Evolutionary conservation across 345 rosid species (phyloP).

Genomic region (Salix purpurea): DNA sequence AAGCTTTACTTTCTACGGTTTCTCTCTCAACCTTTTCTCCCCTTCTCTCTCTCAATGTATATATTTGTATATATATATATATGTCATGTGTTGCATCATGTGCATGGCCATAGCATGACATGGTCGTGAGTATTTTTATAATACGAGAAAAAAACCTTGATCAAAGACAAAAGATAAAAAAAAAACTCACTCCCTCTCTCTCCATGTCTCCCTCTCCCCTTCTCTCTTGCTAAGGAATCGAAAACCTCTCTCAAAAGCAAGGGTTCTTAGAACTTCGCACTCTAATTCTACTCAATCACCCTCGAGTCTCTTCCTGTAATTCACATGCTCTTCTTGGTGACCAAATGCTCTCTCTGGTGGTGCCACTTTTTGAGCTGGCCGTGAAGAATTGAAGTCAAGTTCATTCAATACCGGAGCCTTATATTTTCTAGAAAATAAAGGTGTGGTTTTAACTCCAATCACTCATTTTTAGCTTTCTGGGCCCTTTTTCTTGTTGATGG

Average conservation of each 20-base stretch:
- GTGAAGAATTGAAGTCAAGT: conserved; percentile 37
- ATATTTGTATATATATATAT: conserved; percentile 15
- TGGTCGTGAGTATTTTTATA: conserved; percentile 39
- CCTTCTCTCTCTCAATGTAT: conserved; percentile 1
- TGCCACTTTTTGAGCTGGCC: conserved; percentile 35
- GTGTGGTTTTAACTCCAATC: conserved; percentile 25
- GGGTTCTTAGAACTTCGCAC: conserved; percentile 43
- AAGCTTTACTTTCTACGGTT: background rate
- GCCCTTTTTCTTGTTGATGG: conserved; percentile 16
- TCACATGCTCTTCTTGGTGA: conserved; percentile 18
- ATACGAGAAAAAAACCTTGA: conserved; percentile 35
- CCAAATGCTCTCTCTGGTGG: conserved; percentile 29
- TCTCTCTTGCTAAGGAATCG: conserved; percentile 42
- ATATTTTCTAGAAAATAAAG: conserved; percentile 17
- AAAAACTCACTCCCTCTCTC: conserved; percentile 7
- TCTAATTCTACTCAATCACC: conserved; percentile 37
- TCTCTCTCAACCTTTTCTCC: conserved; percentile 20
- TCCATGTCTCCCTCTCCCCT: background rate
- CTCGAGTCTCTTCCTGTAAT: conserved; percentile 31
- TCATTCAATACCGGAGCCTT: conserved; percentile 16
- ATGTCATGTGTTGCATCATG: conserved; percentile 9
- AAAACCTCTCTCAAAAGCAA: background rate
- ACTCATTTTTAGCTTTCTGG: background rate
- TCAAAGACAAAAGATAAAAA: conserved; percentile 36
- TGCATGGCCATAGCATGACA: conserved; percentile 25